Conservation (phyloP, 2,329 filamentous ascomycete species). For the Aspergillus unguis region DNA sequence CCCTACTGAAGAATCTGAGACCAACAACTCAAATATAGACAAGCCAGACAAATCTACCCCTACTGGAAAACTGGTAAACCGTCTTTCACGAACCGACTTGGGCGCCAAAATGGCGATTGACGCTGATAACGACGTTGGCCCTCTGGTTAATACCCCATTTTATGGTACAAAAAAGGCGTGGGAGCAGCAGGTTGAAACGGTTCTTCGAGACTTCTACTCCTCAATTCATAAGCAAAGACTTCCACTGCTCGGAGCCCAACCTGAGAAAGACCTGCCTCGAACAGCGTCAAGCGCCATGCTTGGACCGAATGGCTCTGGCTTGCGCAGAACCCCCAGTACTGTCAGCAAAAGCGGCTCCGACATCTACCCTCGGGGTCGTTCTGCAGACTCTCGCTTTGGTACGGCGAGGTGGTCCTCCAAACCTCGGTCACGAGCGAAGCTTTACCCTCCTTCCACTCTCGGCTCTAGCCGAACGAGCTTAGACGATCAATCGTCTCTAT, state of each 20-base stretch:
- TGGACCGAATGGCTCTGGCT: slow-evolving; percentile 62
- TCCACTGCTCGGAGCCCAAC: slow-evolving; percentile 72
- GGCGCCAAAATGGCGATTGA: slow-evolving; percentile 29
- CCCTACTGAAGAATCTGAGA: slow-evolving; percentile 17
- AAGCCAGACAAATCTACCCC: slow-evolving; percentile 20
- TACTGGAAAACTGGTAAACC: slow-evolving; percentile 25
- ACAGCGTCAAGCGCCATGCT: slow-evolving; percentile 60
- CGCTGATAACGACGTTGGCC: slow-evolving; percentile 48
- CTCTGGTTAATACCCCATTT: slow-evolving; percentile 74
- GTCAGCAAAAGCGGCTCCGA: slow-evolving; percentile 93
- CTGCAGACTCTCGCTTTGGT: slow-evolving; percentile 60
- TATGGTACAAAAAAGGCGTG: slow-evolving; percentile 73
- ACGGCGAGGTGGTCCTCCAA: slow-evolving; percentile 79
- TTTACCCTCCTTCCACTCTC: slow-evolving; percentile 74
- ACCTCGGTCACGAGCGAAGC: slow-evolving; percentile 73
- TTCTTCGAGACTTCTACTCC: slow-evolving; percentile 85
- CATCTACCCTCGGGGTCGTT: slow-evolving; percentile 64
- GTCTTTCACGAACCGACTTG: slow-evolving; percentile 26
- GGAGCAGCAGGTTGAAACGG: slow-evolving; percentile 85
- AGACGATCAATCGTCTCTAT: slow-evolving; percentile 84
- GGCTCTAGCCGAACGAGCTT: slow-evolving; percentile 91
- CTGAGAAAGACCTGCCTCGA: slow-evolving; percentile 39
- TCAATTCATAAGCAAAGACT: slow-evolving; percentile 86
- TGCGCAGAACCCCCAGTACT: slow-evolving; percentile 84
- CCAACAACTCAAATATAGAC: slow-evolving; percentile 18